Evolutionary conservation across 768 basidiomycete genomes (phyloP), one percentile per base, ranked within the genome.

Genomic region (Boletus pseudo-olivaceus): DNA sequence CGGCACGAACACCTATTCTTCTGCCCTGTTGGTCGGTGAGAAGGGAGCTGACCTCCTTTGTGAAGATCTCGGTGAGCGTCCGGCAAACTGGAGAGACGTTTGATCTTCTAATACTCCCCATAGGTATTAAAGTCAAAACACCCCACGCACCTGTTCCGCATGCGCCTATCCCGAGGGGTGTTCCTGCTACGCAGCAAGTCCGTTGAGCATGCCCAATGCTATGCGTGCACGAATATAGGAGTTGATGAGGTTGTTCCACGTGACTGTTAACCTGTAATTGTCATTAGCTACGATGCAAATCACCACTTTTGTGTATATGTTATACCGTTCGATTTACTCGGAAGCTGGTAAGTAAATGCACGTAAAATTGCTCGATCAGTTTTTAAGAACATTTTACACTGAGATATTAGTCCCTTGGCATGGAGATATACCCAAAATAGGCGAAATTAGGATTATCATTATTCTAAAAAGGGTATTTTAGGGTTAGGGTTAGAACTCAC

Each of bases 1-100:
- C 59, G 84, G 84, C 55, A 85, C 85, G 40, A 85, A 85, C 75
- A 87, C 84, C 6, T 86, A 87, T 72, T 86, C 84, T 32, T 83
- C 84, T 52, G 86, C 85, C 15, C 69, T 88, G 57, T 66, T 86
- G 32, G 82, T 86, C 37, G 84, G 85, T 30, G 85, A 87, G 76
- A 87, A 87, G 72, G 84, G 82, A 32, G 84, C 83, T 14, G 72
- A 76, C 59, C 66, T 88, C 40, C 65, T 88, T 38, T 76, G 78
- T 7, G 82, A 84, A 70, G 85, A 86, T 3, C 78, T 88, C 43
- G 84, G 84, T 83, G 59, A 51, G 76, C 55, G 42, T 17, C 30
- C 7, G 14, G 11, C 39, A 20, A n/a, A 23, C n/a, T 7, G 40
- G 14, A 19, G 44, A 33, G 9, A 14, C 17, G 39, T 9, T 43